Conservation (phyloP, 805 yeast species). For the Metschnikowia corniflorae region DNA sequence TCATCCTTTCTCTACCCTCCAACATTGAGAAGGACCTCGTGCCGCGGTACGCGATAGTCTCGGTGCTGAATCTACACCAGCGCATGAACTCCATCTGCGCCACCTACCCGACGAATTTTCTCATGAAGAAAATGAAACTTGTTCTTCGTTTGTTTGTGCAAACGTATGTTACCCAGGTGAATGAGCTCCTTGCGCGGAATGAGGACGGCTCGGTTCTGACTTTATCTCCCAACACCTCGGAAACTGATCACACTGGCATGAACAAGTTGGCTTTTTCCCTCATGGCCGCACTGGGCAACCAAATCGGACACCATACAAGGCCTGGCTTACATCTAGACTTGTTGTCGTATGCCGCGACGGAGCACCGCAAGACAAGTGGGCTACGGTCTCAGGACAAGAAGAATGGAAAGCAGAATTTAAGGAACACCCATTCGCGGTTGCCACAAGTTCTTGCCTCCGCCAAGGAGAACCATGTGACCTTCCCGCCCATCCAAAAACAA, state of each 20-base stretch:
- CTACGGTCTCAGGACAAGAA: neutral
- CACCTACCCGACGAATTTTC: slow-evolving; percentile 39
- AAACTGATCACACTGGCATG: slow-evolving; percentile 21
- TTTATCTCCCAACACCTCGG: slow-evolving; percentile 6
- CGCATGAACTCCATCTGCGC: slow-evolving; percentile 29
- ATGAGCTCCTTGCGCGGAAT: slow-evolving; percentile 25
- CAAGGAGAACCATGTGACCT: neutral
- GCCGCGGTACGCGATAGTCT: slow-evolving; percentile 42
- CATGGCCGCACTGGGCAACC: slow-evolving; percentile 2
- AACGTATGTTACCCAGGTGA: slow-evolving; percentile 57
- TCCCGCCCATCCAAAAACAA: neutral
- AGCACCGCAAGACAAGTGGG: slow-evolving; percentile 11
- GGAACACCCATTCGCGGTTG: neutral
- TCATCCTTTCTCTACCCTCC: slow-evolving; percentile 51
- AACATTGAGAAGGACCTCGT: slow-evolving; percentile 42
- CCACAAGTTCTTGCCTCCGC: neutral
- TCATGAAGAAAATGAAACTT: slow-evolving; percentile 50
- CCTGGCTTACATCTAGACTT: slow-evolving; percentile 17
- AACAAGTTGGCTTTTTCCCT: slow-evolving; percentile 15
- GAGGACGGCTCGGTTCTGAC: slow-evolving; percentile 19
- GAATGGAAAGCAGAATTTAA: neutral
- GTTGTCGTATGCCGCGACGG: slow-evolving; percentile 18
- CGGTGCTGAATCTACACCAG: slow-evolving; percentile 28
- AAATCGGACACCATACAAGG: slow-evolving; percentile 1
- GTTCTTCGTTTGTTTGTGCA: slow-evolving; percentile 58